These are phyloP conservation scores for Fusarium sp. DNA, from an alignment of 2,329 filamentous ascomycete species.

Conservation along the genomic window DNA sequence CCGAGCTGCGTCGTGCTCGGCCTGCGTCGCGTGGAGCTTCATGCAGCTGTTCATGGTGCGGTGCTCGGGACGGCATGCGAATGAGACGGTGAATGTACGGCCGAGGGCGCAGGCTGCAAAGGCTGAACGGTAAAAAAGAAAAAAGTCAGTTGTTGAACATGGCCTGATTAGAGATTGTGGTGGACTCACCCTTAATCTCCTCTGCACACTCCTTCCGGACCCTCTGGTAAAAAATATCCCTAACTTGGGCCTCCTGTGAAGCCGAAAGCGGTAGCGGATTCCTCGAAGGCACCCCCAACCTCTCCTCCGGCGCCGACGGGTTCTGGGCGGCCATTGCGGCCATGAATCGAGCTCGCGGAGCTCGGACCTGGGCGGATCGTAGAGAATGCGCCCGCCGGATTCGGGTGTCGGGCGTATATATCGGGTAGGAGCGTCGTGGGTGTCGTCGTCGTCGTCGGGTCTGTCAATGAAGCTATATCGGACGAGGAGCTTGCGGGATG, in stretches of 20 bases:
- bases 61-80: slow-evolving; percentile 83
- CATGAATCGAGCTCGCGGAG: slow-evolving; percentile 32
- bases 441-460: neutral
- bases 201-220: slow-evolving; percentile 80
- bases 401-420: neutral
- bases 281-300: slow-evolving; percentile 65
- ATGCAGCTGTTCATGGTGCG: slow-evolving; percentile 95
- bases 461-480: slow-evolving; percentile 25
- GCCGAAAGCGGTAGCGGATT: slow-evolving; percentile 88
- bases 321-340: slow-evolving; percentile 49
- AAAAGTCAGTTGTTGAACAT: neutral
- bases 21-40: slow-evolving; percentile 84
- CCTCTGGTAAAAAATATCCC: slow-evolving; percentile 82
- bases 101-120: slow-evolving; percentile 91
- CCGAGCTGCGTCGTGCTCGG: slow-evolving; percentile 86
- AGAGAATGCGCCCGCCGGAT: neutral
- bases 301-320: slow-evolving; percentile 48
- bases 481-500: slow-evolving; percentile 40
- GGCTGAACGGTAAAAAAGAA: slow-evolving; percentile 60
- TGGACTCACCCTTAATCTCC: slow-evolving; percentile 76
- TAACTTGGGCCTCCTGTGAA: slow-evolving; percentile 83
- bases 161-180: slow-evolving; percentile 2
- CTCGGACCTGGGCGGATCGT: neutral
- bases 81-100: slow-evolving; percentile 88
- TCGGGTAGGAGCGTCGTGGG: neutral